phyloP scores from a whole-genome alignment of 192 early-diverging fungal genomes.

The Gamsiella multidivaricata region DNA sequence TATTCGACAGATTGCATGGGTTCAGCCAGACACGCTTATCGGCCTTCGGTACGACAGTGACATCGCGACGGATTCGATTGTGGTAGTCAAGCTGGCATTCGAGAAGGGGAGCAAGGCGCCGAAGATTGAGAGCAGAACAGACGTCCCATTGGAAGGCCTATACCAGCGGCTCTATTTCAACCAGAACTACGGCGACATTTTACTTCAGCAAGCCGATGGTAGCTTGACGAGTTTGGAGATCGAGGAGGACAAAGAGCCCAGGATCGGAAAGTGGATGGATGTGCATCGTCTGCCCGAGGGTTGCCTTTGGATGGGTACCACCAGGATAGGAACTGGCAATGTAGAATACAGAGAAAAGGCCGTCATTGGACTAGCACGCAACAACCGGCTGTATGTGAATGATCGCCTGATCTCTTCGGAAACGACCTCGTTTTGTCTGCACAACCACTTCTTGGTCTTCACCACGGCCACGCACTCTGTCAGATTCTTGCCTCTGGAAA shows the following conservation, averaged over 20 bases:
- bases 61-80: conserved; percentile 47
- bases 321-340: conserved; percentile 44
- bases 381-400: conserved; percentile 89
- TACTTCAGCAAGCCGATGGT: conserved; percentile 42
- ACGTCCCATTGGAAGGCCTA: conserved; percentile 40
- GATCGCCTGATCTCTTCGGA: conserved; percentile 75
- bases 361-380: conserved; percentile 78
- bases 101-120: conserved; percentile 34
- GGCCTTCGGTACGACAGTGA: conserved; percentile 64
- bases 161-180: conserved; percentile 55
- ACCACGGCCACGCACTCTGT: conserved; percentile 86
- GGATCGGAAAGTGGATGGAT: conserved; percentile 31
- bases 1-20: conserved; percentile 79
- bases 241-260: conserved; percentile 24
- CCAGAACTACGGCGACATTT: conserved; percentile 43
- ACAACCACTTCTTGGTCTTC: conserved; percentile 83
- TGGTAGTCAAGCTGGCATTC: conserved; percentile 55
- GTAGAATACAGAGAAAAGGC: conserved; percentile 55
- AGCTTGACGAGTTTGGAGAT: conserved; percentile 23
- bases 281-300: conserved; percentile 44
- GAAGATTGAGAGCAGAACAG: conserved; percentile 17
- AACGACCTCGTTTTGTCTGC: conserved; percentile 89
- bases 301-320: conserved; percentile 55
- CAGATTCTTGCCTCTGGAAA: conserved; percentile 72
- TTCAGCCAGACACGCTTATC: conserved; percentile 60